Percentiles rank a stretch among this genome's conserved stretches.
phyloP scores from a whole-genome alignment of 2,329 filamentous ascomycete species.

The Hypoxylon sp. region DNA sequence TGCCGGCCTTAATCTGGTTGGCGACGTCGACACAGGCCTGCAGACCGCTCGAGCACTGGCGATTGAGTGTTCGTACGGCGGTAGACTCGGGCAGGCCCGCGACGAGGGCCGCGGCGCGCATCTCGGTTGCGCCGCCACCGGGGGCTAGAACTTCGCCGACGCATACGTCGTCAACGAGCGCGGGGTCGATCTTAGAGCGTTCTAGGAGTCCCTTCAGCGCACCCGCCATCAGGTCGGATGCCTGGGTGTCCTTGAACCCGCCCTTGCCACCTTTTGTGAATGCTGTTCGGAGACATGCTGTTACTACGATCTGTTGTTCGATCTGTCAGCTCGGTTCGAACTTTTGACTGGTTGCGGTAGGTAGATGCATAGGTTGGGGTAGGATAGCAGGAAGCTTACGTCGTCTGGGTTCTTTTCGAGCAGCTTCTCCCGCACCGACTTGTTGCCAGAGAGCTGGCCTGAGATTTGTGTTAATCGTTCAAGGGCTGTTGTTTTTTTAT shows the following conservation, averaged over 20 bases:
- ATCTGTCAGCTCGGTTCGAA: constrained; percentile 47
- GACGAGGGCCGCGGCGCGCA: constrained; percentile 90
- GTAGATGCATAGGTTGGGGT: neutral
- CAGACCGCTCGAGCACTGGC: constrained; percentile 93
- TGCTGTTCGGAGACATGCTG: constrained; percentile 89
- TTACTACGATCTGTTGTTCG: constrained; percentile 80
- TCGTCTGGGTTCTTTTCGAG: constrained; percentile 78
- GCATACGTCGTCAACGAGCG: constrained; percentile 89
- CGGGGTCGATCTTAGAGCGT: constrained; percentile 89
- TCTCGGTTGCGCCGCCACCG: constrained; percentile 95
- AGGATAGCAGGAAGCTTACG: constrained; percentile 58
- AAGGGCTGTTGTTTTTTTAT: constrained; percentile 60
- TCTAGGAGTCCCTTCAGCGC: constrained; percentile 85
- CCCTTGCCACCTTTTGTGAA: constrained; percentile 95
- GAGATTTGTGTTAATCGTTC: constrained; percentile 73
- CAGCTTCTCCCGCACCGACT: constrained; percentile 67
- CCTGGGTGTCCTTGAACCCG: constrained; percentile 93
- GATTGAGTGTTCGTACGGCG: constrained; percentile 89
- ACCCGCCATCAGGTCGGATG: constrained; percentile 86
- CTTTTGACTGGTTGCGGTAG: neutral
- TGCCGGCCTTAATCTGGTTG: constrained; percentile 89
- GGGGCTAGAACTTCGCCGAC: constrained; percentile 93
- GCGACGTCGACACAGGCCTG: constrained; percentile 95
- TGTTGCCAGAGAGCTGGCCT: constrained; percentile 68
- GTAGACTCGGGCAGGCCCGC: constrained; percentile 90